Percentiles rank a stretch among this genome's conserved stretches.
Conservation (phyloP, 306 rosid species). For the Rosa chinensis region DNA sequence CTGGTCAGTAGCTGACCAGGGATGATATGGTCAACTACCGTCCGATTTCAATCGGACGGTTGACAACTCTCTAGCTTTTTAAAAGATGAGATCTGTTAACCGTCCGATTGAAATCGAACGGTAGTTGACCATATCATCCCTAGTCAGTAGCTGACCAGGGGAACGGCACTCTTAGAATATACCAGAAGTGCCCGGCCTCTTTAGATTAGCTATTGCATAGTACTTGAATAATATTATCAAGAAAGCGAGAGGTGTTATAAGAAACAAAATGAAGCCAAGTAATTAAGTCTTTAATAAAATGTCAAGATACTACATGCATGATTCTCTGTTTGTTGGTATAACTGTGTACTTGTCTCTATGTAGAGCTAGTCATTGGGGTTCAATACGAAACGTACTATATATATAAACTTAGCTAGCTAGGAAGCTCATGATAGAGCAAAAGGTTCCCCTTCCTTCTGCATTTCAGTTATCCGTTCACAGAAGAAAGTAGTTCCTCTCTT, state of each 20-base stretch:
- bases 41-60: no score
- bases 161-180: no score
- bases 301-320: neutral
- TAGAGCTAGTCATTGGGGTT: neutral
- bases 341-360: neutral
- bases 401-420: neutral
- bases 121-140: no score
- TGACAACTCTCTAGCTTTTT: no score
- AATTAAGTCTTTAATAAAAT: no score
- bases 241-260: neutral
- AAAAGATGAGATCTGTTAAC: no score
- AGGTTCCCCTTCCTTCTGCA: neutral
- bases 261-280: slow-evolving; percentile 19
- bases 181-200: no score
- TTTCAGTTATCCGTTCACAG: neutral
- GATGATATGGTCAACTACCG: no score
- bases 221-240: neutral
- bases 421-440: neutral
- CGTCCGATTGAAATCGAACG: no score
- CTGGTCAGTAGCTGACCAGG: no score
- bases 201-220: neutral
- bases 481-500: neutral
- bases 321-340: neutral
- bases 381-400: neutral
- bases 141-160: no score